Percentiles rank a stretch among this genome's conserved stretches.
Conservation (phyloP, 148 eudicot genomes). For the Fagopyrum esculentum region DNA sequence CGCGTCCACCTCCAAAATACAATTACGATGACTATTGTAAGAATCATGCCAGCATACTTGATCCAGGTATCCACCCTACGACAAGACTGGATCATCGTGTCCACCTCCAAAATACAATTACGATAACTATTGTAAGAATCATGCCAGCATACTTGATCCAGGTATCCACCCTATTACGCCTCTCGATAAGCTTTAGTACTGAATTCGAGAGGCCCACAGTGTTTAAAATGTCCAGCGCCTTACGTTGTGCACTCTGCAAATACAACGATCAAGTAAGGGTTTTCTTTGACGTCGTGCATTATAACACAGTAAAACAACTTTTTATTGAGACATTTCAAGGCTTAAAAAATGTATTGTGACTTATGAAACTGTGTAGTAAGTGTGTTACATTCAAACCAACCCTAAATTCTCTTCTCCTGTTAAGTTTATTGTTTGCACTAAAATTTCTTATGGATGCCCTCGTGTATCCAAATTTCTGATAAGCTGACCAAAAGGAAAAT, state of each 20-base stretch:
- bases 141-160: conserved; percentile 85
- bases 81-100: conserved; percentile 27
- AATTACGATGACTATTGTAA: conserved; percentile 55
- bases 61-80: conserved; percentile 56
- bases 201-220: conserved; percentile 81
- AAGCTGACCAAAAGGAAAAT: background rate
- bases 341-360: too few relatives aligned
- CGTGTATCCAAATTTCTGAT: background rate
- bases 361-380: too few relatives aligned
- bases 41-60: conserved; percentile 69
- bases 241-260: conserved; percentile 85
- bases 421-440: background rate
- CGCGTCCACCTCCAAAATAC: conserved; percentile 76
- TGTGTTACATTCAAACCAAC: too few relatives aligned
- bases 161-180: conserved; percentile 68
- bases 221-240: conserved; percentile 71
- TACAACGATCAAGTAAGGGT: background rate
- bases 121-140: conserved; percentile 53
- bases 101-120: conserved; percentile 78
- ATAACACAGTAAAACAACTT: too few relatives aligned
- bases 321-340: too few relatives aligned
- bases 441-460: background rate
- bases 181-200: conserved; percentile 67
- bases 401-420: too few relatives aligned
- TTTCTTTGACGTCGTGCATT: too few relatives aligned